These are phyloP conservation scores for Neofusicoccum umdonicola DNA, from an alignment of 2,329 filamentous ascomycete species.

Conservation along the genomic window DNA sequence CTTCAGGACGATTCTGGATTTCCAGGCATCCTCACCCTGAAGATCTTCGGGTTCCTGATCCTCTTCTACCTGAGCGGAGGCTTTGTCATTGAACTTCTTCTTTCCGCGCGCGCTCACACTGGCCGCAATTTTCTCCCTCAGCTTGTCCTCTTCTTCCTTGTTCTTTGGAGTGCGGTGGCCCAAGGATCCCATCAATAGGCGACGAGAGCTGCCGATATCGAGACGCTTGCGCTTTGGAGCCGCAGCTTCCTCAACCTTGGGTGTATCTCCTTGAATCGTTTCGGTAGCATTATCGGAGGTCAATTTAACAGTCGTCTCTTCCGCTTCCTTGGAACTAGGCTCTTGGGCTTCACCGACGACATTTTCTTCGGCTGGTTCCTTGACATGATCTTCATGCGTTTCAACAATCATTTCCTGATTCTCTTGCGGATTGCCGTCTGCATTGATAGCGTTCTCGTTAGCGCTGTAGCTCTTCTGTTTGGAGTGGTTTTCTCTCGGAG, in stretches of 20 bases:
- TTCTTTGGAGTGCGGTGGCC: slow-evolving; percentile 67
- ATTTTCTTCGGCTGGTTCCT: too few species aligned
- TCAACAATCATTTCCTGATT: background rate
- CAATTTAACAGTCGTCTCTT: background rate
- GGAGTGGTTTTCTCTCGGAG: too few species aligned
- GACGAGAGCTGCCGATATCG: slow-evolving; percentile 61
- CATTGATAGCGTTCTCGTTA: too few species aligned
- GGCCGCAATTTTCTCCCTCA: slow-evolving; percentile 55
- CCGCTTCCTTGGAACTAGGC: too few species aligned
- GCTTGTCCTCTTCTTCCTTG: slow-evolving; percentile 64
- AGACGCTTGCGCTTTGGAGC: slow-evolving; percentile 39
- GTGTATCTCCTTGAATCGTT: background rate
- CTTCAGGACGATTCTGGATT: slow-evolving; percentile 67
- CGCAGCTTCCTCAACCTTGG: background rate
- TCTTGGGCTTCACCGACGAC: too few species aligned
- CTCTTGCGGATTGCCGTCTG: too few species aligned
- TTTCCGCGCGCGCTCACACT: background rate
- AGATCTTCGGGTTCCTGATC: slow-evolving; percentile 39
- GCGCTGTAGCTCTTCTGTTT: too few species aligned
- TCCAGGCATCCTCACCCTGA: slow-evolving; percentile 61
- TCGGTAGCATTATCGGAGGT: background rate
- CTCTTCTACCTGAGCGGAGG: slow-evolving; percentile 15
- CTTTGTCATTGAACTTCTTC: slow-evolving; percentile 21
- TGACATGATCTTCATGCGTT: background rate
- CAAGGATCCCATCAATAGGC: slow-evolving; percentile 70